Base-by-base conservation (phyloP, 2,329 filamentous ascomycete genomes). In the Albophoma yamanashiensis region DNA sequence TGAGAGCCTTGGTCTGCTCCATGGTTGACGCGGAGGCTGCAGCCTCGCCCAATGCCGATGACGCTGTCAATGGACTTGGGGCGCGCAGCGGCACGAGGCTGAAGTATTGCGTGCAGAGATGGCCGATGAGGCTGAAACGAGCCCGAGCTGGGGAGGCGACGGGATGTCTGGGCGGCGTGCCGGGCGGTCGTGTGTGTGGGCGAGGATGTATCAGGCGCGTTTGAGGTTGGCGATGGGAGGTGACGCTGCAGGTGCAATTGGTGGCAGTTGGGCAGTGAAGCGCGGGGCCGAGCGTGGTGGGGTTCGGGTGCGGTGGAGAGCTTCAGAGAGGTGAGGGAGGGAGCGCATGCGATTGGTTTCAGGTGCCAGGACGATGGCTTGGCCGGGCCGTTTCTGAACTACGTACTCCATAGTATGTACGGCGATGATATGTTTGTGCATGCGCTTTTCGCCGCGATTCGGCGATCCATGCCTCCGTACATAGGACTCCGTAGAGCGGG, bases 1-100 rank as follows among this genome's bases (percentile, higher is more conserved):
- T 85, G 43, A 87, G 75, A 63, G 85, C 84, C 71, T 85, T 87
- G 58, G 77, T 83, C 73, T 92, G 89, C 76, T 91, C 89, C 89
- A 92, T 92, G 58, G 52, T 75, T 62, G 61, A 59, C 56, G 60
- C 61, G 40, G 40, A 59, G 47, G 61, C 52, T 31, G 36, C 42
- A 57, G 56, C 57, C 47, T 39, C 38, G 40, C 58, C 27, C 36
- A 31, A 22, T 2, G 27, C 38, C 56, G 42, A 36, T 22, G 39
- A 45, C 56, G 40, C 11, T 22, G 56, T 34, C 38, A 12, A 34
- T 27, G 27, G 20, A 55, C 31, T 38, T 8, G 31, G 20, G 20
- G 55, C 38, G 36, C 12, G 55, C 31, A 22, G 50, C 50, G 31
- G n/a, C 1, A 36, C 55, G 22, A 56, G 55, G 55, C 55, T 56